Evolutionary conservation across 805 yeast genomes (phyloP).

Genomic region (Ascoidea asiatica): DNA sequence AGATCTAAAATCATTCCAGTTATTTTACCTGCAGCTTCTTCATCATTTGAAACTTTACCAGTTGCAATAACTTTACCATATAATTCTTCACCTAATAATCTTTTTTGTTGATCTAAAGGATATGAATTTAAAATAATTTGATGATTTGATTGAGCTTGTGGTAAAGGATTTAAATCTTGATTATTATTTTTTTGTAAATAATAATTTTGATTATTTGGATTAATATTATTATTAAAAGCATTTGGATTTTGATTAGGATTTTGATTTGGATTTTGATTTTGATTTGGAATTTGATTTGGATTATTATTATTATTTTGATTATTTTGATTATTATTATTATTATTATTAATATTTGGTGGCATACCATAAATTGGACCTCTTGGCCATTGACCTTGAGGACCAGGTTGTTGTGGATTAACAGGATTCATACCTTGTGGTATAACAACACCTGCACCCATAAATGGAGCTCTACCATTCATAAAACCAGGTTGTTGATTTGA

Average conservation of each 20-base stretch:
- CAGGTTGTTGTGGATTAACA: conserved; percentile 38
- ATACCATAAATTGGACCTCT: conserved; percentile 63
- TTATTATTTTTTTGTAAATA: conserved; percentile 19
- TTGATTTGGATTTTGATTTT: conserved; percentile 31
- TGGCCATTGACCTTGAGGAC: conserved; percentile 53
- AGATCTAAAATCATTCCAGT: conserved; percentile 98
- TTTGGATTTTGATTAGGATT: conserved; percentile 23
- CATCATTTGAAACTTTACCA: conserved; percentile 68
- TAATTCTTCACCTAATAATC: conserved; percentile 93
- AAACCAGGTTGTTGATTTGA: conserved; percentile 63
- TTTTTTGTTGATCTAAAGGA: conserved; percentile 90
- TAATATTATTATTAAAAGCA: conserved; percentile 15
- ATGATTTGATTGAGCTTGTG: conserved; percentile 2
- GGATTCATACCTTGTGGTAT: conserved; percentile 50
- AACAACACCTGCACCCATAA: conserved; percentile 73
- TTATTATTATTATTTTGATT: conserved; percentile 42
- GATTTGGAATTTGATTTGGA: conserved; percentile 27
- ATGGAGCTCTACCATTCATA: conserved; percentile 35
- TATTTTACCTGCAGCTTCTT: conserved; percentile 95
- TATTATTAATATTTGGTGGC: conserved; percentile 66
- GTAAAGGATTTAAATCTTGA: conserved; percentile 16
- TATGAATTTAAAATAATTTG: conserved; percentile 39
- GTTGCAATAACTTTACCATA: conserved; percentile 84
- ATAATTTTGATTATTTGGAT: conserved; percentile 26
- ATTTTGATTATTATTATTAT: conserved; percentile 18